Evolutionary conservation across 805 yeast genomes (phyloP), one percentile per base, ranked within the genome.

Genomic region (Yamadazyma insecticola): DNA sequence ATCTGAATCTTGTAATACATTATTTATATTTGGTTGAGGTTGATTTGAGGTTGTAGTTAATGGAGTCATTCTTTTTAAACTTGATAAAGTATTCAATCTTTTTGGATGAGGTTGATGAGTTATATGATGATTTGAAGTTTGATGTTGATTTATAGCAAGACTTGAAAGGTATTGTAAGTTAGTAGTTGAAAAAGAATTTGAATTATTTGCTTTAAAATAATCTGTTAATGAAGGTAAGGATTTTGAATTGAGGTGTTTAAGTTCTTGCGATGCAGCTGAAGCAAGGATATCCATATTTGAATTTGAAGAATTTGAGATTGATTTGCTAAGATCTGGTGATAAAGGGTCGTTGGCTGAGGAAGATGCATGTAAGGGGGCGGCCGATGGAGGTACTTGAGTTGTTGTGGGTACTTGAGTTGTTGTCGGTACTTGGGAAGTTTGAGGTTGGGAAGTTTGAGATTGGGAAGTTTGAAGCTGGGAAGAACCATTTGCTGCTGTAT

Each of bases 11-110:
- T 72, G 70, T 17, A 58, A 47, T 6, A 42, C 26, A n/a, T n/a
- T 18, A 12, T 27, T 13, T 6, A 16, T 12, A 6, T 9, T 10
- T 4, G 23, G 8, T 10, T 16, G 16, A 13, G 14, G 20, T 9
- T 15, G 15, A 13, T 15, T 10, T n/a, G 35, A 28, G 30, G 37
- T 18, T 20, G 46, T 33, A 22, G 65, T 51, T 16, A 76, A 47
- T 6, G 81, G 83, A 0, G 82, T 78, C 80, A 78, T 74, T 47
- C 78, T 63, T 48, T 78, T 83, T 32, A 79, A 51, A 3, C 82
- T 69, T 28, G 67, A 57, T 25, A 67, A 51, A 4, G 72, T 54
- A 44, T 49, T 60, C 26, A 64, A 43, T 26, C 38, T 38, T 23
- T 38, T 41, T 24, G 41, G 35, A 25, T 43, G 41, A n/a, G n/a